Evolutionary conservation across 371 early-diverging fungal species (phyloP).

Genomic region (Mortierella sp.): DNA sequence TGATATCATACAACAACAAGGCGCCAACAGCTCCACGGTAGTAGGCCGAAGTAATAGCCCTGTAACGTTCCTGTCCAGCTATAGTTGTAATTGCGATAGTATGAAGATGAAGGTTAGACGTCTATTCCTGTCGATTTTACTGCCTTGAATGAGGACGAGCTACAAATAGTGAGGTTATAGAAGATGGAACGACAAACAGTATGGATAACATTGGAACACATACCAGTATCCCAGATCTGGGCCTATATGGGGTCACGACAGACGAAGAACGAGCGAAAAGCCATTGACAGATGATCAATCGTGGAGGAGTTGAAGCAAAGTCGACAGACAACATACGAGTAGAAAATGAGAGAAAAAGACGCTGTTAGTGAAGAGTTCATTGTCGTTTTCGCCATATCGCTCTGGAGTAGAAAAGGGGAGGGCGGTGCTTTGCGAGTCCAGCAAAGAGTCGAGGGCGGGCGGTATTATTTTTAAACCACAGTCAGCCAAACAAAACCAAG

Average conservation of each 20-base stretch:
- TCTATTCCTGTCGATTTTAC: background rate
- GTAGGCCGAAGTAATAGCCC: constrained; percentile 85
- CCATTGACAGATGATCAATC: background rate
- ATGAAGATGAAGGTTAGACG: background rate
- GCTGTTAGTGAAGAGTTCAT: background rate
- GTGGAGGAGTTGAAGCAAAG: background rate
- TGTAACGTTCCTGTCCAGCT: constrained; percentile 84
- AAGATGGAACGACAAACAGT: background rate
- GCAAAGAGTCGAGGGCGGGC: background rate
- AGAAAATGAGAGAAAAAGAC: background rate
- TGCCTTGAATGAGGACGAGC: background rate
- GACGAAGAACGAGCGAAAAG: background rate
- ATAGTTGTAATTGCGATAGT: background rate
- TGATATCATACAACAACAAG: constrained; percentile 62
- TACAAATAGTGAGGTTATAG: background rate
- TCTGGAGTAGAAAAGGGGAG: background rate
- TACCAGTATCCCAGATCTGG: constrained; percentile 92
- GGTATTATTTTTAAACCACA: background rate
- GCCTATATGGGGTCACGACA: constrained; percentile 59
- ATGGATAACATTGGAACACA: background rate
- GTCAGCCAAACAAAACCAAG: background rate
- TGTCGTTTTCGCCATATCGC: background rate
- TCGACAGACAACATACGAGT: background rate
- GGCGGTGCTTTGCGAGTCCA: background rate
- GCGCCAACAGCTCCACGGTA: constrained; percentile 84